Conservation (phyloP, 139 green algal genomes). For the Eudorina sp. region DNA sequence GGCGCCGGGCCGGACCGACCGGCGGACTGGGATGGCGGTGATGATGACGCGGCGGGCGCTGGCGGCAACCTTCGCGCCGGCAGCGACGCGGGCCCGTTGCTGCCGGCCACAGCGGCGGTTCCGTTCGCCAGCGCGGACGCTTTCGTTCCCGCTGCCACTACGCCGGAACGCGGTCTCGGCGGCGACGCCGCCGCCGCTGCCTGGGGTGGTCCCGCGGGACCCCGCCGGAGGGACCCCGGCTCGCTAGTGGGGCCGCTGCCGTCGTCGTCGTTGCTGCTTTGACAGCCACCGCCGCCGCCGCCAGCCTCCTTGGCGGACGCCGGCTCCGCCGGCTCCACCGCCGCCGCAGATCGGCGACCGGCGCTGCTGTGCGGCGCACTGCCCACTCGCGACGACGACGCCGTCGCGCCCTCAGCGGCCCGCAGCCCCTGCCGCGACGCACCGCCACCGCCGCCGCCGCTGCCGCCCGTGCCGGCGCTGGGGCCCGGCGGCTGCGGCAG, state of each 20-base stretch:
- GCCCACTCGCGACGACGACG: background rate
- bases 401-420: background rate
- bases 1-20: background rate
- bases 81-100: too few species aligned
- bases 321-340: background rate
- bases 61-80: background rate
- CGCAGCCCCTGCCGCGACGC: background rate
- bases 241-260: background rate
- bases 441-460: background rate
- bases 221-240: too few species aligned
- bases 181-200: background rate
- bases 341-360: conserved; percentile 22
- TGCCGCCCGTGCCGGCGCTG: background rate
- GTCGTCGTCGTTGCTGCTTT: background rate
- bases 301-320: background rate
- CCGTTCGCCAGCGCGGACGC: background rate
- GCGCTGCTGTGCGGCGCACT: conserved; percentile 1
- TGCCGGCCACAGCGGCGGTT: background rate
- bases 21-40: background rate
- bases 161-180: background rate
- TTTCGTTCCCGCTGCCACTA: conserved; percentile 1
- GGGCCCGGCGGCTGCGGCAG: background rate
- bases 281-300: background rate
- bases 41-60: background rate
- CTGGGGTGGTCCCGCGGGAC: background rate